These are phyloP conservation scores for Limnanthes douglasii DNA, from an alignment of 345 rosid genomes.

Conservation along the genomic window DNA sequence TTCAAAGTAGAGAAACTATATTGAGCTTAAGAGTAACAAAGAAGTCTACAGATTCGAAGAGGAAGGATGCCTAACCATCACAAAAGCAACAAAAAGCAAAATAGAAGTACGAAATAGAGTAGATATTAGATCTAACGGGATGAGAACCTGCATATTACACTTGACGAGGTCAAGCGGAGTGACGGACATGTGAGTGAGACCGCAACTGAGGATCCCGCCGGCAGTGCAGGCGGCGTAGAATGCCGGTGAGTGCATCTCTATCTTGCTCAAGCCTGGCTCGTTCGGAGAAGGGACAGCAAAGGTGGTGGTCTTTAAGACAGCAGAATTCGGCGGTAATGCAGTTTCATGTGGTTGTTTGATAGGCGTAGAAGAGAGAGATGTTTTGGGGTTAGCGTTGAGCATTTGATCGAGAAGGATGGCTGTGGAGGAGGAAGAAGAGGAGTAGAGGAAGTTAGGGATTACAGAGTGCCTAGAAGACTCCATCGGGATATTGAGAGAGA, in stretches of 20 bases:
- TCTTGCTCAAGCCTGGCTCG: slow-evolving; percentile 55
- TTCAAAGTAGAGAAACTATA: too few species aligned
- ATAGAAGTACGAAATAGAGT: neutral
- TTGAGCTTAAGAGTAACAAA: too few species aligned
- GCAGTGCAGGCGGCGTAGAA: slow-evolving; percentile 82
- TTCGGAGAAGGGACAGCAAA: slow-evolving; percentile 41
- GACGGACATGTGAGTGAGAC: slow-evolving; percentile 84
- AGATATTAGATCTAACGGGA: slow-evolving; percentile 4
- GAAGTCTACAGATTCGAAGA: too few species aligned
- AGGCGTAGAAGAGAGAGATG: too few species aligned
- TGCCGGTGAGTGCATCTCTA: slow-evolving; percentile 81
- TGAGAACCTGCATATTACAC: slow-evolving; percentile 91
- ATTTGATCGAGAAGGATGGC: slow-evolving; percentile 7
- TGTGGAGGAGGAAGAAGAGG: slow-evolving; percentile 9
- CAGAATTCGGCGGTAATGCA: too few species aligned
- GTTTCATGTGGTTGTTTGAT: too few species aligned
- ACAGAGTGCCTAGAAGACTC: slow-evolving; percentile 18
- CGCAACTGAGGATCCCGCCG: slow-evolving; percentile 93
- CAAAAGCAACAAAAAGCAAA: slow-evolving; percentile 1
- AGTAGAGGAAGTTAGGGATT: slow-evolving; percentile 41
- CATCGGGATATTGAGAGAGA: slow-evolving; percentile 3
- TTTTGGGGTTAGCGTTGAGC: slow-evolving; percentile 3
- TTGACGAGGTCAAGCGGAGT: slow-evolving; percentile 99
- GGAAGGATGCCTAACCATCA: neutral
- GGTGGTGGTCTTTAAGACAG: slow-evolving; percentile 3